Evolutionary conservation across 2,329 filamentous ascomycete genomes (phyloP), one percentile per base, ranked within the genome.

Genomic region (Epichloe gansuensis): DNA sequence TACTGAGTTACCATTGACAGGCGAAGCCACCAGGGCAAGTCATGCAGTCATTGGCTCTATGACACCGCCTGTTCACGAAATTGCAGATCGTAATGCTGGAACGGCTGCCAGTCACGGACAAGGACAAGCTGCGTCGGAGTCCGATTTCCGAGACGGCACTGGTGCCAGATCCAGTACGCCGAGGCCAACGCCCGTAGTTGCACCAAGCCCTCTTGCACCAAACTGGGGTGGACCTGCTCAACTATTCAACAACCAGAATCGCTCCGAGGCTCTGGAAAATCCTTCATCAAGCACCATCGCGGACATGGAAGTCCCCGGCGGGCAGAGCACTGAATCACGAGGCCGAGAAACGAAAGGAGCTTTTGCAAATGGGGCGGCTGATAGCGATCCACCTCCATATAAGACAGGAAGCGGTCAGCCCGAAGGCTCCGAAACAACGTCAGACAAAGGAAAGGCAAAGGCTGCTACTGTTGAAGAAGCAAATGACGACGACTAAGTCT

Each of bases 211-310:
- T 15, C 61, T 74, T 23, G 61, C 71, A 54, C 75, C 76, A 5
- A 73, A 71, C 53, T 80, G 77, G 76, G 74, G 74, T 46, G 73
- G 74, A 13, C 64, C 72, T 2, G 69, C 73, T 15, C 76, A 77
- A 59, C 63, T 78, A 0, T 77, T 77, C 52, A 64, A 64, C 15
- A 66, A 61, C 47, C 64, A 64, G 17, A 52, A 61, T 41, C 60
- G 62, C 28, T 43, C 65, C 47, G 59, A 62, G 21, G 48, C 59
- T 17, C 45, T 48, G 5, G 62, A 66, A 17, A 53, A 53, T 23
- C 34, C 53, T 3, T 59, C 52, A 50, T 35, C 49, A 13, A 45
- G 52, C 50, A 34, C 51, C 15, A 21, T 17, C 2, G 53, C 8
- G n/a, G 52, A 39, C 15, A 31, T 34, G 17, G 48, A 38, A 51